Evolutionary conservation across 805 yeast species (phyloP).

Genomic region (Lipomyces yamadae): DNA sequence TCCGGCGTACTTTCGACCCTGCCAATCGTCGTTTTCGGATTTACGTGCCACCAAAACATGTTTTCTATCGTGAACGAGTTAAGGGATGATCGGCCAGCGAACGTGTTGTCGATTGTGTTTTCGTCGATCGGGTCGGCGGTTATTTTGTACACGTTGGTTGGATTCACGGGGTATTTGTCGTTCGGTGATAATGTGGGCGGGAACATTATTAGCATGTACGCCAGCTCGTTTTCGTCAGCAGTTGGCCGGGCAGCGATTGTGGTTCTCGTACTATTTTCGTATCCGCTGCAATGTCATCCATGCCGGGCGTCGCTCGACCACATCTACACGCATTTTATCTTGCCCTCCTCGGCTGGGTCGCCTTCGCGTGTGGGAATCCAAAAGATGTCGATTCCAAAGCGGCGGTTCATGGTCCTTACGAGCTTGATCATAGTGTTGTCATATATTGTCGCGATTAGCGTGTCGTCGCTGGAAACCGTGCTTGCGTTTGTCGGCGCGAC

Average conservation of each 20-base stretch:
- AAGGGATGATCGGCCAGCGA: conserved; percentile 55
- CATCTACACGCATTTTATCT: conserved; percentile 46
- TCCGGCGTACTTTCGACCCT: conserved; percentile 65
- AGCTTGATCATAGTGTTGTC: conserved; percentile 55
- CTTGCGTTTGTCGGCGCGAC: conserved; percentile 90
- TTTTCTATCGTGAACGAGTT: conserved; percentile 86
- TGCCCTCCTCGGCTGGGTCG: conserved; percentile 38
- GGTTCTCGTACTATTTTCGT: conserved; percentile 78
- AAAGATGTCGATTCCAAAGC: conserved; percentile 18
- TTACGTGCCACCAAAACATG: conserved; percentile 96
- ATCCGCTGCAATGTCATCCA: conserved; percentile 89
- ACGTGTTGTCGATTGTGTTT: conserved; percentile 54
- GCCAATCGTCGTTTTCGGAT: conserved; percentile 93
- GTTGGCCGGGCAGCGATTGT: conserved; percentile 83
- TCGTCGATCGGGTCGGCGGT: conserved; percentile 65
- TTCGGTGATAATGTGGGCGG: conserved; percentile 82
- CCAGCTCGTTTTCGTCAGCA: conserved; percentile 65
- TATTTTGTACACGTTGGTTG: conserved; percentile 68
- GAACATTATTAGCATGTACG: conserved; percentile 79
- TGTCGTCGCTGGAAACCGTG: conserved; percentile 77
- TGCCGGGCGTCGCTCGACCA: conserved; percentile 82
- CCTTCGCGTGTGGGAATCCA: conserved; percentile 40
- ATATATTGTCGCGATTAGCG: conserved; percentile 66
- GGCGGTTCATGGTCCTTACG: conserved; percentile 51
- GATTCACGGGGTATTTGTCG: conserved; percentile 81